phyloP scores from a whole-genome alignment of 192 early-diverging fungal species.

The Ambispora gerdemannii region DNA sequence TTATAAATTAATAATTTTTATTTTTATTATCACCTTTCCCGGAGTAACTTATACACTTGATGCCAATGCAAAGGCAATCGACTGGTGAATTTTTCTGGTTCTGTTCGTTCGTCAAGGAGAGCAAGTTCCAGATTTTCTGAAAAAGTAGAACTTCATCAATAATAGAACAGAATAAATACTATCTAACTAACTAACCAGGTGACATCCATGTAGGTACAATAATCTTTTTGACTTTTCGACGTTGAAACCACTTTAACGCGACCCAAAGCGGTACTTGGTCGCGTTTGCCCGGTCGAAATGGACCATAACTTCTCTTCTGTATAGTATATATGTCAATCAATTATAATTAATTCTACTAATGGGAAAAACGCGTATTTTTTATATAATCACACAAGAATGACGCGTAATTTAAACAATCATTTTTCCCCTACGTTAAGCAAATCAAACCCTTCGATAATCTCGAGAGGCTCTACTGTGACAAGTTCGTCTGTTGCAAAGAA shows the following conservation, averaged over 20 bases:
- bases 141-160: background rate
- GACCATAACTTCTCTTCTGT: background rate
- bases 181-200: background rate
- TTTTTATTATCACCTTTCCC: background rate
- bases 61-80: background rate
- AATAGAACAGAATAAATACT: background rate
- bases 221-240: background rate
- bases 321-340: too few species aligned
- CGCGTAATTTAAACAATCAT: background rate
- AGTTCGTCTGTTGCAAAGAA: background rate
- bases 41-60: background rate
- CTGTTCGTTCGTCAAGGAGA: background rate
- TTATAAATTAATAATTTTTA: background rate
- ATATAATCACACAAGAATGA: background rate
- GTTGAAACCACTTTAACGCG: background rate
- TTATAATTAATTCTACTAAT: too few species aligned
- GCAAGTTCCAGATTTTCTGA: background rate
- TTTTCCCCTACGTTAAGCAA: background rate
- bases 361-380: too few species aligned
- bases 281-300: background rate
- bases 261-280: background rate
- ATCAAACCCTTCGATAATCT: background rate
- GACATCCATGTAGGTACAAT: background rate
- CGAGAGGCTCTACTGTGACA: background rate
- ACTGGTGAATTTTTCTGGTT: background rate